phyloP scores from a whole-genome alignment of 2,329 filamentous ascomycete species.

The Lachnellula suecica region DNA sequence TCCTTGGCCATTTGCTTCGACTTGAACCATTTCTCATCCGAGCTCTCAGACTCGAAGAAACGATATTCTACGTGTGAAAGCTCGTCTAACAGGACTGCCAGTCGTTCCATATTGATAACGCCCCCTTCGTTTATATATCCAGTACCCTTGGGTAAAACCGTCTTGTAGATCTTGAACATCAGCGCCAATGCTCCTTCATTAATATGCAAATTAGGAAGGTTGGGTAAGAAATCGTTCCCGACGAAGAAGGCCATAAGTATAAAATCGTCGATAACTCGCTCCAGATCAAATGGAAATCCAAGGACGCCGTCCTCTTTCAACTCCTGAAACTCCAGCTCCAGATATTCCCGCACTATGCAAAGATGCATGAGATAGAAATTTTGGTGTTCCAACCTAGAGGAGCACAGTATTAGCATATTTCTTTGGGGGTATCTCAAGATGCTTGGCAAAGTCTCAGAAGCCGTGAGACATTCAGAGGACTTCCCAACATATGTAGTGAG shows the following conservation, averaged over 20 bases:
- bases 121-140: conserved; percentile 97
- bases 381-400: conserved; percentile 96
- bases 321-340: conserved; percentile 96
- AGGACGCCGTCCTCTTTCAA: conserved; percentile 72
- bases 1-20: conserved; percentile 75
- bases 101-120: conserved; percentile 80
- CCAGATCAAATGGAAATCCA: conserved; percentile 84
- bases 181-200: conserved; percentile 95
- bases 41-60: conserved; percentile 89
- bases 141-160: conserved; percentile 79
- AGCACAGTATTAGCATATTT: no score
- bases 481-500: no score
- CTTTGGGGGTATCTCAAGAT: no score
- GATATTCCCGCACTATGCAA: conserved; percentile 94
- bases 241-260: conserved; percentile 99
- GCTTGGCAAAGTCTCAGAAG: no score
- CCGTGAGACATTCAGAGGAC: no score
- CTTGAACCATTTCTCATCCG: conserved; percentile 89
- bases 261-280: conserved; percentile 97
- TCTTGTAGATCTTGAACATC: conserved; percentile 98
- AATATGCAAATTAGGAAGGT: conserved; percentile 93
- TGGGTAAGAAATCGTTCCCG: conserved; percentile 97
- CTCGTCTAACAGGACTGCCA: conserved; percentile 77
- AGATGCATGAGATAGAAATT: conserved; percentile 98
- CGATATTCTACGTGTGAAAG: conserved; percentile 84